Base-by-base conservation (phyloP, 805 yeast genomes). In the Aciculoconidium aculeatum region DNA sequence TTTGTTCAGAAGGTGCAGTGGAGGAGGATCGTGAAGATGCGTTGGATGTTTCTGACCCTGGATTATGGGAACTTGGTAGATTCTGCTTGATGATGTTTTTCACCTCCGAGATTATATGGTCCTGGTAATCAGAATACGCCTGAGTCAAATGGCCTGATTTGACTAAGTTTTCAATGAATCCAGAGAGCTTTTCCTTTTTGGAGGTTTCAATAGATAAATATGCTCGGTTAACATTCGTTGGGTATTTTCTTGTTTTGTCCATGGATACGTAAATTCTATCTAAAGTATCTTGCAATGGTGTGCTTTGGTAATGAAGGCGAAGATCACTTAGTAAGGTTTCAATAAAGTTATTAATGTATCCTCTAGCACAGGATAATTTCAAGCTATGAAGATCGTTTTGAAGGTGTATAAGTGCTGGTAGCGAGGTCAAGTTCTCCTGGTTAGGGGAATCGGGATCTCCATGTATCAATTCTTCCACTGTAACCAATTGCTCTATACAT, bases 41-140 rank as follows among this genome's bases (percentile, higher is more conserved):
- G 24, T 45, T 44, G 1, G 60, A 51, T 23, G 38, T 26, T 21
- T 55, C 59, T 3, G 38, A 36, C 40, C 31, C 30, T 7, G 33
- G 20, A 11, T 14, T 28, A 8, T 30, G 36, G 7, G 40, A 27
- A 24, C 53, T 64, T 0, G 95, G 95, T 29, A 87, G 49, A 40
- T 73, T 63, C 4, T 58, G 58, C 36, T 83, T 73, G 21, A 88
- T 83, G 10, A 86, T 73, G 9, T 70, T 67, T 51, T 86, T 86
- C 31, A 85, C 65, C 42, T 87, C 95, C 2, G 67, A 59, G 8
- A 78, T 61, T n/a, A 83, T 73, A 11, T 65, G 66, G 14, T 78
- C 90, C 42, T 80, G 83, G 49, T 81, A 87, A 3, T 61, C 47
- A 21, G 66, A 62, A 40, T 80, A 77, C 0, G 94, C 83, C 9